Evolutionary conservation across 2,329 filamentous ascomycete species (phyloP).

Genomic region (Plectosphaerella sp.): DNA sequence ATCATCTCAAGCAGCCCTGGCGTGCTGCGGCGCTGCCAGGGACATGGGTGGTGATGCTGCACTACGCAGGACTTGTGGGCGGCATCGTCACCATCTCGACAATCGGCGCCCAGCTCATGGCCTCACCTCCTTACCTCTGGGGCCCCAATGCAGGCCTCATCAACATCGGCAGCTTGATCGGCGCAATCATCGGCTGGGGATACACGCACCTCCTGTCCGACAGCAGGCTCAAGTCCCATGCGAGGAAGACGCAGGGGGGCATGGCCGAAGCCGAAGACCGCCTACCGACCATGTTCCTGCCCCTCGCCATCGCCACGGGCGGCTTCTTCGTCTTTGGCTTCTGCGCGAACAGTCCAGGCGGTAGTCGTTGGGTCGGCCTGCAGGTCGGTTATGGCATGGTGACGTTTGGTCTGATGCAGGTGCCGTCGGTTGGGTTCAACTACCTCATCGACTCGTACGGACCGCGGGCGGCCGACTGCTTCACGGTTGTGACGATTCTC

Average conservation of each 20-base stretch:
- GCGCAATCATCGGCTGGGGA: conserved; percentile 19
- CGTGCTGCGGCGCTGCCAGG: conserved; percentile 23
- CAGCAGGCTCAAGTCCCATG: conserved; percentile 14
- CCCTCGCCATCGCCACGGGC: conserved; percentile 21
- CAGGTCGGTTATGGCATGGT: conserved; percentile 29
- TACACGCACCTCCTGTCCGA: conserved; percentile 22
- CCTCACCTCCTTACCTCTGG: conserved; percentile 26
- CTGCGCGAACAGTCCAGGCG: conserved; percentile 25
- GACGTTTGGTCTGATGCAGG: conserved; percentile 29
- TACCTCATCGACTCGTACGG: conserved; percentile 44
- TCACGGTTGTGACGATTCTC: conserved; percentile 45
- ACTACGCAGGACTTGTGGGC: conserved; percentile 30
- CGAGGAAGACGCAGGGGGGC: conserved; percentile 17
- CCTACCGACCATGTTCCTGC: conserved; percentile 22
- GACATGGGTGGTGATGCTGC: conserved; percentile 29
- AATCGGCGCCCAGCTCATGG: conserved; percentile 24
- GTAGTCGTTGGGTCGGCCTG: conserved; percentile 26
- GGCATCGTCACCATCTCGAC: conserved; percentile 27
- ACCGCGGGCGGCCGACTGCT: conserved; percentile 43
- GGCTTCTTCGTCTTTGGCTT: conserved; percentile 32
- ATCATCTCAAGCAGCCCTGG: conserved; percentile 21
- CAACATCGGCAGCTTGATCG: conserved; percentile 27
- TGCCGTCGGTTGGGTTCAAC: conserved; percentile 32
- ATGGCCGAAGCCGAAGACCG: conserved; percentile 27
- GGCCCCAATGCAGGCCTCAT: conserved; percentile 25